These are phyloP conservation scores for Colletotrichum sp. DNA, from an alignment of 2,329 filamentous ascomycete genomes.

Conservation along the genomic window DNA sequence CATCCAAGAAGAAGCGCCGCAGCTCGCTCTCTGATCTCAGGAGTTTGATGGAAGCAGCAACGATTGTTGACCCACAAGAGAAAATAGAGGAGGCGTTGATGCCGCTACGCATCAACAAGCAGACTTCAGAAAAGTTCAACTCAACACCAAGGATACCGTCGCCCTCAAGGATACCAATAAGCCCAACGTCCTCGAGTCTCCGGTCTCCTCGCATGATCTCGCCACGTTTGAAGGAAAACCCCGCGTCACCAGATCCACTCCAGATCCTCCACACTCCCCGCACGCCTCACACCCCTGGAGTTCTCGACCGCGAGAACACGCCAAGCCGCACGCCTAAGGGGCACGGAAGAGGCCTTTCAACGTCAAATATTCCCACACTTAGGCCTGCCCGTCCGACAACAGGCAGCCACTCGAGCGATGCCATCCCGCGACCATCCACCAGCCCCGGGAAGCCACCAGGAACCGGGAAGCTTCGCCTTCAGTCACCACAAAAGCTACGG, in stretches of 20 bases:
- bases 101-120: slow-evolving; percentile 57
- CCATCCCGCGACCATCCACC: slow-evolving; percentile 30
- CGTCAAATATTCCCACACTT: slow-evolving; percentile 60
- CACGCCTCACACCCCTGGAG: not conserved
- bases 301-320: slow-evolving; percentile 8
- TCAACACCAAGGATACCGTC: slow-evolving; percentile 51
- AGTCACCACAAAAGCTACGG: slow-evolving; percentile 77
- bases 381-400: slow-evolving; percentile 41
- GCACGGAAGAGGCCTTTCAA: slow-evolving; percentile 57
- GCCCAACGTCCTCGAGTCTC: slow-evolving; percentile 46
- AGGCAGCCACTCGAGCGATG: slow-evolving; percentile 27
- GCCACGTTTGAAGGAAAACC: slow-evolving; percentile 52
- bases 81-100: slow-evolving; percentile 43
- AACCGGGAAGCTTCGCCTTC: slow-evolving; percentile 65
- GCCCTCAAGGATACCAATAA: slow-evolving; percentile 59
- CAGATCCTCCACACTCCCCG: not conserved
- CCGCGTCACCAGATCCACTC: slow-evolving; percentile 21
- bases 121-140: slow-evolving; percentile 63
- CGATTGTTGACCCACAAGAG: slow-evolving; percentile 47
- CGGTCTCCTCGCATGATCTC: slow-evolving; percentile 39
- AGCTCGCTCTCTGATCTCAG: slow-evolving; percentile 91
- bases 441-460: slow-evolving; percentile 46
- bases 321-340: slow-evolving; percentile 14
- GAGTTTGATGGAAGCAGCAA: slow-evolving; percentile 67
- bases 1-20: slow-evolving; percentile 79